These are phyloP conservation scores for Cystobasidiaceae sp. DNA, from an alignment of 1,284 basidiomycete species.

Conservation along the genomic window DNA sequence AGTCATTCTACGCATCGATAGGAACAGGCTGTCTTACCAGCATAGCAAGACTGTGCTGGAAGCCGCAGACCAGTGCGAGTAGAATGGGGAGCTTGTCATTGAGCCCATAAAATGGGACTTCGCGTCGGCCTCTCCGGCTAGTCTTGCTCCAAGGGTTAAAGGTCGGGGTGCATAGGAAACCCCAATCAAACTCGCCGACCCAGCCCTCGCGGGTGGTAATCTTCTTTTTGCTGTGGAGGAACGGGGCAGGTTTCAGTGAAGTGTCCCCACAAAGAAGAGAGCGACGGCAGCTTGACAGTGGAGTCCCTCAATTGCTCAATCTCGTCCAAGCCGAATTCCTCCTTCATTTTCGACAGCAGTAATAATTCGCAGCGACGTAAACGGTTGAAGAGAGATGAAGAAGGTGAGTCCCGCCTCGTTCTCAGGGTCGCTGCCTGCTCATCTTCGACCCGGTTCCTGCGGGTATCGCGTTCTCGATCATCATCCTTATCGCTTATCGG, in stretches of 20 bases:
- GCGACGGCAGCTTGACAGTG: constrained; percentile 1
- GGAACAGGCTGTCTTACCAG: constrained; percentile 34
- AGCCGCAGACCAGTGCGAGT: constrained; percentile 61
- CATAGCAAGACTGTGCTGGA: constrained; percentile 60
- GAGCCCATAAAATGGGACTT: constrained; percentile 67
- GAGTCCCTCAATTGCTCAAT: constrained; percentile 8
- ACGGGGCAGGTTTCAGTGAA: background rate
- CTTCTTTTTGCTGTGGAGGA: constrained; percentile 32
- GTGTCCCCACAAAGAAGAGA: background rate
- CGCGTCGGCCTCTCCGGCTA: background rate
- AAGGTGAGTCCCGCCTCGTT: too few species aligned
- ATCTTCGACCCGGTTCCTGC: too few species aligned
- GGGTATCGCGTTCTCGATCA: too few species aligned
- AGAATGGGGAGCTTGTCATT: constrained; percentile 63
- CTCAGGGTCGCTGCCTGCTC: too few species aligned
- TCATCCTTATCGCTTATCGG: too few species aligned
- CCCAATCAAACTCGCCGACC: constrained; percentile 56
- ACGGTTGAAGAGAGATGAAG: too few species aligned
- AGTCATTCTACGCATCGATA: background rate
- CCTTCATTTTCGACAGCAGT: too few species aligned
- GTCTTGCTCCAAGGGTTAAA: constrained; percentile 41
- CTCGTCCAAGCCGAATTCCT: constrained; percentile 20
- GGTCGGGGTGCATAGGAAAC: constrained; percentile 42
- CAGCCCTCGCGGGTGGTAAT: constrained; percentile 55
- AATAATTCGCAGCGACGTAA: too few species aligned